A percentile compares a stretch with the other conserved stretches of the same genome.
Conservation (phyloP, 768 basidiomycete genomes). For the Dendrothele bispora region DNA sequence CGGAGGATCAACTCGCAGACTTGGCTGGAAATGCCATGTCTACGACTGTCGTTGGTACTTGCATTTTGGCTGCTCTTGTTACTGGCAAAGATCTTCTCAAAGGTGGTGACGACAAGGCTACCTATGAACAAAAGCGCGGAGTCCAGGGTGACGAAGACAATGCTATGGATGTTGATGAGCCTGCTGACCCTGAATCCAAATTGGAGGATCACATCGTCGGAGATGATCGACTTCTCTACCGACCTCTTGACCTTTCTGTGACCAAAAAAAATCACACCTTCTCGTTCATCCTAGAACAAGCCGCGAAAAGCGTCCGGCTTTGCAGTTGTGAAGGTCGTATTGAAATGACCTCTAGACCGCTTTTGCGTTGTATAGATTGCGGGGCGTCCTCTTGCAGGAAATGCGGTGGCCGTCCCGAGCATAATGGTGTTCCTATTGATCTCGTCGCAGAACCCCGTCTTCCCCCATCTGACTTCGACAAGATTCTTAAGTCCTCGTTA, state of each 20-base stretch:
- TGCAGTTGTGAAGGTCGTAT: constrained; percentile 91
- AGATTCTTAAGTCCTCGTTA: constrained; percentile 71
- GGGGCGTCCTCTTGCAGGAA: constrained; percentile 76
- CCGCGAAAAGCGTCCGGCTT: constrained; percentile 71
- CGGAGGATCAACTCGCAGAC: constrained; percentile 90
- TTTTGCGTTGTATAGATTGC: constrained; percentile 77
- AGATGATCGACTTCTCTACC: constrained; percentile 63
- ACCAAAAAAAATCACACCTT: constrained; percentile 48
- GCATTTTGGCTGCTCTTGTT: constrained; percentile 81
- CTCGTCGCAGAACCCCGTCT: constrained; percentile 54
- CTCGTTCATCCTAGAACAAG: constrained; percentile 57
- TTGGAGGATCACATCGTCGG: constrained; percentile 63
- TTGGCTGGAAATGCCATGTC: constrained; percentile 98
- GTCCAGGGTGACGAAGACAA: constrained; percentile 30
- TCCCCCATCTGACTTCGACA: constrained; percentile 72
- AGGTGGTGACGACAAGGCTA: constrained; percentile 59
- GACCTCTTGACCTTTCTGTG: constrained; percentile 69
- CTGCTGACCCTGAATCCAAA: constrained; percentile 5
- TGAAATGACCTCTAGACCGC: constrained; percentile 64
- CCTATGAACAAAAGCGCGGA: constrained; percentile 66
- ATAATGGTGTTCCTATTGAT: constrained; percentile 65
- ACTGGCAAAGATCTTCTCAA: constrained; percentile 67
- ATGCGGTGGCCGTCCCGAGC: constrained; percentile 90
- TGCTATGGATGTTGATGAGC: constrained; percentile 49
- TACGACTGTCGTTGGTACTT: constrained; percentile 91